phyloP scores from a whole-genome alignment of 768 basidiomycete genomes.

The Leccinellum albellum region DNA sequence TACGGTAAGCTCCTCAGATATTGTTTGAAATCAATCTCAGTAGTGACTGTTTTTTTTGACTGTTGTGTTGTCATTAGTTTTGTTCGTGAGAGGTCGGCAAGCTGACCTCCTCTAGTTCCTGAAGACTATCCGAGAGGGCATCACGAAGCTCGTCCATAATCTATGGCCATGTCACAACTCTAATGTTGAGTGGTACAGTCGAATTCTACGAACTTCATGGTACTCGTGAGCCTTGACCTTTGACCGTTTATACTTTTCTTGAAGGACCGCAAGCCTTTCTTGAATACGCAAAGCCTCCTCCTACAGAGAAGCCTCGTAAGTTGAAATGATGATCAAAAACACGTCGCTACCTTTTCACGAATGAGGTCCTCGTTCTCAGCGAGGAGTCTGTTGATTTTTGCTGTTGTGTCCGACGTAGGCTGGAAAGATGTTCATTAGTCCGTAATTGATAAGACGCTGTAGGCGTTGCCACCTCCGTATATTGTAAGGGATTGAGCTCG shows the following conservation, averaged over 20 bases:
- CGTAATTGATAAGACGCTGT: neutral
- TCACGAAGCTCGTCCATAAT: conserved; percentile 16
- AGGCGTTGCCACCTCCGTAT: conserved; percentile 4
- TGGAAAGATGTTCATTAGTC: conserved; percentile 5
- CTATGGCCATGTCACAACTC: conserved; percentile 10
- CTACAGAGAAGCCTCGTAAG: conserved; percentile 9
- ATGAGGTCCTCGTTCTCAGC: conserved; percentile 15
- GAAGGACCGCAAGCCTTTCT: conserved; percentile 9
- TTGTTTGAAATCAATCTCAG: conserved; percentile 17
- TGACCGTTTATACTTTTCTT: conserved; percentile 19
- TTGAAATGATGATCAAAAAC: neutral
- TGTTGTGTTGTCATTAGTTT: neutral
- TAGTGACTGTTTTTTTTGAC: conserved; percentile 8
- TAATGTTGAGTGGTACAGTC: neutral
- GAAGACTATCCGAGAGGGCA: conserved; percentile 11
- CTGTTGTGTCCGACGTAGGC: conserved; percentile 7
- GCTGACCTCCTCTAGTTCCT: conserved; percentile 23
- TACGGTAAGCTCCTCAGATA: conserved; percentile 7
- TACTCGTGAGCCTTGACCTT: conserved; percentile 17
- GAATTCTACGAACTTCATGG: conserved; percentile 16
- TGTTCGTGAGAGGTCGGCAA: neutral
- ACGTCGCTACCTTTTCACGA: conserved; percentile 10
- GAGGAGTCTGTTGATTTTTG: conserved; percentile 12
- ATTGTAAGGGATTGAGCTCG: neutral
- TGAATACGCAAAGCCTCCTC: conserved; percentile 5